Percentiles rank a stretch among this genome's conserved stretches.
phyloP scores from a whole-genome alignment of 2,329 filamentous ascomycete species.

The Fusarium armeniacum region DNA sequence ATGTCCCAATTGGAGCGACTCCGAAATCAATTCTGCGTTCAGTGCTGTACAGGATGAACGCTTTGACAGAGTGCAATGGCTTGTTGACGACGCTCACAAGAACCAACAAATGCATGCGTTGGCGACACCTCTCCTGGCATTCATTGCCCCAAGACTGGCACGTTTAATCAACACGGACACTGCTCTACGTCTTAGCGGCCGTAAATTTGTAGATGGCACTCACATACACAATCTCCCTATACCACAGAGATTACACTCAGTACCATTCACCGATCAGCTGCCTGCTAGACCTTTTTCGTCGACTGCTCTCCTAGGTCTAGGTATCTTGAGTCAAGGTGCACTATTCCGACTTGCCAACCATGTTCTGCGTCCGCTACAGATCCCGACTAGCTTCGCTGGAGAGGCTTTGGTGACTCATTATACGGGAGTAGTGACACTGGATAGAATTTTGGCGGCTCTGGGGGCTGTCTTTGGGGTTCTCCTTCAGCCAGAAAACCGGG shows the following conservation, averaged over 20 bases:
- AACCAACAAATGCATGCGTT: neutral
- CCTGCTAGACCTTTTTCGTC: neutral
- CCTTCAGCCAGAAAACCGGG: neutral
- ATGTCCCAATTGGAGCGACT: neutral
- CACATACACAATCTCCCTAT: neutral
- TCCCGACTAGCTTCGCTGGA: neutral
- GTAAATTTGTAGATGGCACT: neutral
- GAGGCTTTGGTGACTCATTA: neutral
- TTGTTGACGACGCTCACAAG: neutral
- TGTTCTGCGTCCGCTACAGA: fast-evolving
- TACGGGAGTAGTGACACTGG: neutral
- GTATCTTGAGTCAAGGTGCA: neutral
- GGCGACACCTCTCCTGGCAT: neutral
- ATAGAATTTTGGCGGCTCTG: neutral
- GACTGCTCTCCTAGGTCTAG: neutral
- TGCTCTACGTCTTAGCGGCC: fast-evolving
- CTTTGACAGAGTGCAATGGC: neutral
- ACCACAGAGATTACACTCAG: fast-evolving
- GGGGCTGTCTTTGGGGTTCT: neutral
- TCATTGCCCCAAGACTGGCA: neutral
- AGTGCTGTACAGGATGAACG: neutral
- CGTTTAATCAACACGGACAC: fast-evolving
- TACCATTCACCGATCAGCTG: constrained; percentile 2
- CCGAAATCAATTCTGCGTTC: neutral
- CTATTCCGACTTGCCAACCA: fast-evolving